Conservation (phyloP, 805 yeast species). For the Zygoascus tannicola region DNA sequence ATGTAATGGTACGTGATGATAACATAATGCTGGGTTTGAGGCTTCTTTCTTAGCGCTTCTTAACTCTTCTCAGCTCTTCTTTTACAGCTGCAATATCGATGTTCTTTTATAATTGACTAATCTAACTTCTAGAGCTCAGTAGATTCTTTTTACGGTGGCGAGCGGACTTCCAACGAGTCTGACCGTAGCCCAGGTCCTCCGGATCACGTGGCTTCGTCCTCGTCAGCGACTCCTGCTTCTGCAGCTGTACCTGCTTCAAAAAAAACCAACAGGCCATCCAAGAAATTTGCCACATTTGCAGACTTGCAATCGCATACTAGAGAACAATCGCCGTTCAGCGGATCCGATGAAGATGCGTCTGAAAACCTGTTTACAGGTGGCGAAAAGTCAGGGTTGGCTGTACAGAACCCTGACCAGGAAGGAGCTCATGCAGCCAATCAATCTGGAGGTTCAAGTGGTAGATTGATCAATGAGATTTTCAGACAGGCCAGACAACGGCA, state of each 20-base stretch:
- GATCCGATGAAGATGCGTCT: constrained; percentile 22
- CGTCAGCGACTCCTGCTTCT: constrained; percentile 6
- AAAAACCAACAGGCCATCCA: constrained; percentile 2
- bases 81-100: no score
- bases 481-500: constrained; percentile 8
- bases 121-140: constrained; percentile 7
- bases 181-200: not conserved
- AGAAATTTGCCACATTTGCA: constrained; percentile 25
- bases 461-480: constrained; percentile 28
- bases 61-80: not conserved
- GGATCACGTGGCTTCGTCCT: not conserved
- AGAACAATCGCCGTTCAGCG: constrained; percentile 28
- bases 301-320: constrained; percentile 19
- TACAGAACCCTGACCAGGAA: constrained; percentile 50
- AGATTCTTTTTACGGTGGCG: constrained; percentile 7
- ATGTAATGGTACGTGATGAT: constrained; percentile 21
- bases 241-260: constrained; percentile 6
- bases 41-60: not conserved
- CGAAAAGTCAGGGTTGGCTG: constrained; percentile 67
- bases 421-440: constrained; percentile 8
- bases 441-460: constrained; percentile 11
- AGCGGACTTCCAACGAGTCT: not conserved
- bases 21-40: no score
- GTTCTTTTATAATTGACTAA: no score
- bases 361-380: constrained; percentile 47